Conservation (phyloP, 1,139 yeast genomes). For the Geotrichum australiense region DNA sequence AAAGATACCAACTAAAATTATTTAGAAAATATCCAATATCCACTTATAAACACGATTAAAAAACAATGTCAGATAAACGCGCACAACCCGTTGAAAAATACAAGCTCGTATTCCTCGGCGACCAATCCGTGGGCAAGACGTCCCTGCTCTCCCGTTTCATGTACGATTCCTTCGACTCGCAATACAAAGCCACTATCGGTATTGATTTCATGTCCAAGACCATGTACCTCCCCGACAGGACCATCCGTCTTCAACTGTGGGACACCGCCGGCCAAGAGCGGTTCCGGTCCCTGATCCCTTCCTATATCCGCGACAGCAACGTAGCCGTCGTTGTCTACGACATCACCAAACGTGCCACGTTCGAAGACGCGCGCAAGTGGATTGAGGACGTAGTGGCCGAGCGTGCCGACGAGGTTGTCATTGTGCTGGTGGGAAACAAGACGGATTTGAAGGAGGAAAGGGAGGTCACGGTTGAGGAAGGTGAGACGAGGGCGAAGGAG, state of each 20-base stretch:
- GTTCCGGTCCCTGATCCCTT: constrained; percentile 87
- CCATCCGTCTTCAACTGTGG: constrained; percentile 76
- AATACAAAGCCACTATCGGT: constrained; percentile 84
- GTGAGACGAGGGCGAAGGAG: constrained; percentile 67
- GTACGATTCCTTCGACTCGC: constrained; percentile 98
- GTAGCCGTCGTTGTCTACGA: constrained; percentile 96
- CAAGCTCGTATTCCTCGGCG: constrained; percentile 94
- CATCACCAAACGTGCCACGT: constrained; percentile 71
- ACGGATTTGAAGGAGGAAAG: constrained; percentile 60
- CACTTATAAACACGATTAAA: too few species aligned
- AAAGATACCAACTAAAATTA: too few species aligned
- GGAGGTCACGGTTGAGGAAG: constrained; percentile 76
- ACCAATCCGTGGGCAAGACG: constrained; percentile 95
- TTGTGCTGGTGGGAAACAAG: constrained; percentile 76
- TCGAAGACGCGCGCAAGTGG: constrained; percentile 73
- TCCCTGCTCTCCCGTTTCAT: constrained; percentile 91
- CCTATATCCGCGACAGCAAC: constrained; percentile 92
- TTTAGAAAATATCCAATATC: too few species aligned
- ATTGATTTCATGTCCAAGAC: constrained; percentile 90
- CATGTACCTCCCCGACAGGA: constrained; percentile 70
- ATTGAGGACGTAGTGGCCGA: constrained; percentile 74
- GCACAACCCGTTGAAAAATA: constrained; percentile 30
- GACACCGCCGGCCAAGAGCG: constrained; percentile 99
- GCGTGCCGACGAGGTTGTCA: constrained; percentile 56
- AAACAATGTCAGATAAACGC: neutral